Evolutionary conservation across 306 rosid genomes (phyloP), one percentile per base, ranked within the genome.

Genomic region (Delonix regia): DNA sequence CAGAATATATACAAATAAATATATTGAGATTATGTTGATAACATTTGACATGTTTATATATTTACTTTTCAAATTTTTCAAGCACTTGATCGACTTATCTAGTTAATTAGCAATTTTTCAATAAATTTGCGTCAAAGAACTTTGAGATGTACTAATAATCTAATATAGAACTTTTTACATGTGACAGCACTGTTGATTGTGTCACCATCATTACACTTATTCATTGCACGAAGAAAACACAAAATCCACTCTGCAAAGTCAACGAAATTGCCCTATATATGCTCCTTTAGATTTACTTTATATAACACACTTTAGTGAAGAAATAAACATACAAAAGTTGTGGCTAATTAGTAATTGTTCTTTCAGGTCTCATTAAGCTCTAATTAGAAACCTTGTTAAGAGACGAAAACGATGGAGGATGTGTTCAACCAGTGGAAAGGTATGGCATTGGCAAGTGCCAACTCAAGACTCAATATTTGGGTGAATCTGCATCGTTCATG

Each of bases 401-500:
- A 13, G n/a, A 12, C n/a, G 36, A 57, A 13, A 57, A 57, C 36
- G 36, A 57, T 12, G n/a, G 64, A 25, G 36, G 15, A 55, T 19
- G 60, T 24, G 12, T 36, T 36, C 44, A 39, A 30, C 33, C 4
- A 4, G 33, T 30, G 33, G 33, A 30, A 7, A 9, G 10, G 21
- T n/a, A 24, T 52, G 59, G 59, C 27, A 52, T 47, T n/a, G 59
- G 16, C 59, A 3, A 18, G 74, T 69, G 13, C 74, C 60, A 69
- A 36, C 27, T 27, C 44, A 10, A 28, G 33, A 24, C n/a, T 24
- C 34, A 15, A 56, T 0, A 25, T 24, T 13, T 57, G 38, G 34
- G 3, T 5, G 33, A 22, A 53, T 56, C 15, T 56, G 63, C 63
- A 24, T 56, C 18, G 6, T 56, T 56, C 59, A 8, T 69, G 59